Evolutionary conservation across 1,284 basidiomycete genomes (phyloP).

Genomic region (Pseudozyma tsukubaensis): DNA sequence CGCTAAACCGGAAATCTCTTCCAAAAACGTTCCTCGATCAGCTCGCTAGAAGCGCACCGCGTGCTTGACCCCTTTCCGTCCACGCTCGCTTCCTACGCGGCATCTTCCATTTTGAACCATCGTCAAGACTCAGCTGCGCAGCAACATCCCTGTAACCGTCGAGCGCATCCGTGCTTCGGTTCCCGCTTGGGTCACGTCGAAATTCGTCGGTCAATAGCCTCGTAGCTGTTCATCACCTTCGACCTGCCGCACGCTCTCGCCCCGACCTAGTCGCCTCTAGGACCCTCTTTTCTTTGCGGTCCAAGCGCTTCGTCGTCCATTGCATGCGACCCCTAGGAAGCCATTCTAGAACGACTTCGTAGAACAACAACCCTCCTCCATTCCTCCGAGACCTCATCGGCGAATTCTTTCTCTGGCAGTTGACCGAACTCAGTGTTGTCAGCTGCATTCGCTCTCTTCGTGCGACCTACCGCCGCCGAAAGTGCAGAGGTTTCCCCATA

Average conservation of each 20-base stretch:
- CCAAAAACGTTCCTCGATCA: neutral
- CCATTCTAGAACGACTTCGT: neutral
- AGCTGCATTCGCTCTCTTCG: neutral
- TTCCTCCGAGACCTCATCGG: neutral
- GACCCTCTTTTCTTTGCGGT: too few species aligned
- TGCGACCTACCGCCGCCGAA: neutral
- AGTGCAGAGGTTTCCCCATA: neutral
- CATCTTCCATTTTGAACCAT: neutral
- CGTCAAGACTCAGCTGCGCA: neutral
- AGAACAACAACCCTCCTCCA: neutral
- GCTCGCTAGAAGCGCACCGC: constrained; percentile 20
- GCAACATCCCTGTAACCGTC: neutral
- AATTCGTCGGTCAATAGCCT: constrained; percentile 5
- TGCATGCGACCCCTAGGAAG: too few species aligned
- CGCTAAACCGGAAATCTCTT: too few species aligned
- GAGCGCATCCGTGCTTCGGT: neutral
- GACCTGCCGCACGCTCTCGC: neutral
- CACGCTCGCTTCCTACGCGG: constrained; percentile 7
- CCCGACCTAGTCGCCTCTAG: too few species aligned
- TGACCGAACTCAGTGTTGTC: constrained; percentile 3
- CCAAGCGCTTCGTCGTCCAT: too few species aligned
- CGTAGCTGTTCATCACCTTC: too few species aligned
- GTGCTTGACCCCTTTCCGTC: constrained; percentile 9
- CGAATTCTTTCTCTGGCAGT: constrained; percentile 3
- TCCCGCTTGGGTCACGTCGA: neutral